phyloP scores from a whole-genome alignment of 2,329 filamentous ascomycete species.

The Beauveria sp. region DNA sequence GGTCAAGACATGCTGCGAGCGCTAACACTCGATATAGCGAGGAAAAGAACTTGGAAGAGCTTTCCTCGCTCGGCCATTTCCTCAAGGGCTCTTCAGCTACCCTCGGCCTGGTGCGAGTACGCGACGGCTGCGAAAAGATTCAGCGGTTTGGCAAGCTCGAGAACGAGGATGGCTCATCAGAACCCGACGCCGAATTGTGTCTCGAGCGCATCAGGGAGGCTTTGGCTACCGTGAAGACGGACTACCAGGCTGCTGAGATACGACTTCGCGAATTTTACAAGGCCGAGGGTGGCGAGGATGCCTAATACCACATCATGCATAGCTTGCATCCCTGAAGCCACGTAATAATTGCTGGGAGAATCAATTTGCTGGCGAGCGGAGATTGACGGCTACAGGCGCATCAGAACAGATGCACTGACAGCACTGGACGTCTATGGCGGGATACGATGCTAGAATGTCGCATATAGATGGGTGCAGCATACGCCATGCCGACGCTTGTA shows the following conservation, averaged over 20 bases:
- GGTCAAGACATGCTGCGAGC: no score
- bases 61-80: constrained; percentile 87
- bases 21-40: constrained; percentile 39
- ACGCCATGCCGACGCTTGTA: background rate
- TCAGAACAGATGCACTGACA: background rate
- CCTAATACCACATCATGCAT: background rate
- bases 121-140: constrained; percentile 92
- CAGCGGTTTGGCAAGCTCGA: constrained; percentile 83
- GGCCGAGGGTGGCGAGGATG: background rate
- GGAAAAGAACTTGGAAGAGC: constrained; percentile 58
- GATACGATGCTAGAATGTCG: background rate
- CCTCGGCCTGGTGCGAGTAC: constrained; percentile 81
- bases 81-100: constrained; percentile 96
- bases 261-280: constrained; percentile 61
- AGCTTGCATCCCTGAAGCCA: background rate
- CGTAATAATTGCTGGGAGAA: background rate
- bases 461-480: background rate
- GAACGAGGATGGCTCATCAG: constrained; percentile 64
- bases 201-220: constrained; percentile 63
- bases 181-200: constrained; percentile 59
- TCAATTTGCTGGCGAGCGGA: background rate
- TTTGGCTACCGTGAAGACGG: constrained; percentile 63
- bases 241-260: constrained; percentile 67
- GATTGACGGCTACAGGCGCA: background rate
- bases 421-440: background rate